phyloP scores from a whole-genome alignment of 2,329 filamentous ascomycete species.

The Hypoxylon sp. region DNA sequence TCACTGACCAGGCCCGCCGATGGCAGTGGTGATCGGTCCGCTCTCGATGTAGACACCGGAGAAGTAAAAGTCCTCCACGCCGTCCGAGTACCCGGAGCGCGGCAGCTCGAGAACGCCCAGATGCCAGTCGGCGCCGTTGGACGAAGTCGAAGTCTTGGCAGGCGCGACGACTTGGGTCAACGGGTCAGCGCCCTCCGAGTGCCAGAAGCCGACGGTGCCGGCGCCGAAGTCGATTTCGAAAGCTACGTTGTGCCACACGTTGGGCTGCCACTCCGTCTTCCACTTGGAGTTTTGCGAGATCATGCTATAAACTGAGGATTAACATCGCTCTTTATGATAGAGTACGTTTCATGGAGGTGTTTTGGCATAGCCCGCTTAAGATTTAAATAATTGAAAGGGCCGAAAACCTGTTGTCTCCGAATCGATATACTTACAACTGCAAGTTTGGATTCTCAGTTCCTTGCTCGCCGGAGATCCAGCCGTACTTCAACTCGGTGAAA shows the following conservation, averaged over 20 bases:
- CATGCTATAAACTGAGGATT: conserved; percentile 54
- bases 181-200: conserved; percentile 72
- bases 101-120: conserved; percentile 76
- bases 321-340: not conserved
- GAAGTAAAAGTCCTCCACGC: conserved; percentile 77
- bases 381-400: not conserved
- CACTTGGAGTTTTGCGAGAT: conserved; percentile 72
- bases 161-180: conserved; percentile 71
- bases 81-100: conserved; percentile 65
- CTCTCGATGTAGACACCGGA: conserved; percentile 78
- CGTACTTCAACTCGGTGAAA: conserved; percentile 82
- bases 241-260: conserved; percentile 80
- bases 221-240: conserved; percentile 77
- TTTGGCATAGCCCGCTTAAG: not conserved
- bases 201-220: conserved; percentile 75
- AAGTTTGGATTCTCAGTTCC: conserved; percentile 65
- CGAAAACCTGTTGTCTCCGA: not conserved
- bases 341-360: not conserved
- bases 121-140: conserved; percentile 80
- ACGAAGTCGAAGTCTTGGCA: conserved; percentile 69
- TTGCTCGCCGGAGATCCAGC: conserved; percentile 66
- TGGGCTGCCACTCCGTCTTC: conserved; percentile 71
- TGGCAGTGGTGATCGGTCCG: conserved; percentile 57
- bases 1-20: conserved; percentile 48
- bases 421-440: conserved; percentile 61